Conservation (phyloP, 495 filamentous ascomycete genomes). For the Penicillium bialowiezense region DNA sequence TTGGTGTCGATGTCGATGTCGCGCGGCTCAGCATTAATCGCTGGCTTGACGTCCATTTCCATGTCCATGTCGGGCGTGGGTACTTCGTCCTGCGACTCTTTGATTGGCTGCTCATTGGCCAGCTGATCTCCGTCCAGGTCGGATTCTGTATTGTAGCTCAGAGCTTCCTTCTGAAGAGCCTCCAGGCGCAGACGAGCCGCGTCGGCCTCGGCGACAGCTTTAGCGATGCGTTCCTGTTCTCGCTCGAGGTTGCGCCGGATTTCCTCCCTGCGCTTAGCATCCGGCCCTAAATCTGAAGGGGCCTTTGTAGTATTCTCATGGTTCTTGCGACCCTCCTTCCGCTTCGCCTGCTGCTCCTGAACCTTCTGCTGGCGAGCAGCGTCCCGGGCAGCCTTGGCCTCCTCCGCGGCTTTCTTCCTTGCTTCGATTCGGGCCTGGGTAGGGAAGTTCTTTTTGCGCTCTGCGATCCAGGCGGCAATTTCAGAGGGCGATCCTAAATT, state of each 20-base stretch:
- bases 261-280: slow-evolving; percentile 50
- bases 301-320: slow-evolving; percentile 25
- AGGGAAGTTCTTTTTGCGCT: slow-evolving; percentile 74
- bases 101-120: neutral
- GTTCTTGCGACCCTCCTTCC: slow-evolving; percentile 25
- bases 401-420: slow-evolving; percentile 43
- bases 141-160: slow-evolving; percentile 4
- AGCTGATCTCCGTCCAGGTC: neutral
- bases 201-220: slow-evolving; percentile 48
- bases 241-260: slow-evolving; percentile 50
- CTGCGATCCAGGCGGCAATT: slow-evolving; percentile 74
- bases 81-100: neutral
- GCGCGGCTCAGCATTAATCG: neutral
- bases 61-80: neutral
- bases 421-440: slow-evolving; percentile 61
- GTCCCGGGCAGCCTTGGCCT: slow-evolving; percentile 39
- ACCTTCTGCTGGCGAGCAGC: slow-evolving; percentile 29
- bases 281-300: slow-evolving; percentile 32
- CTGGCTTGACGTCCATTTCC: neutral
- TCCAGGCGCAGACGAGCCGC: slow-evolving; percentile 38
- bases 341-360: slow-evolving; percentile 26
- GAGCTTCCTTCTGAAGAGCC: slow-evolving; percentile 27
- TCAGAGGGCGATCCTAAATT: slow-evolving; percentile 59
- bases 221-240: slow-evolving; percentile 46
- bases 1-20: too few species aligned